Conservation (phyloP, 2,329 filamentous ascomycete genomes). For the Aspergillus quadrilineatus region DNA sequence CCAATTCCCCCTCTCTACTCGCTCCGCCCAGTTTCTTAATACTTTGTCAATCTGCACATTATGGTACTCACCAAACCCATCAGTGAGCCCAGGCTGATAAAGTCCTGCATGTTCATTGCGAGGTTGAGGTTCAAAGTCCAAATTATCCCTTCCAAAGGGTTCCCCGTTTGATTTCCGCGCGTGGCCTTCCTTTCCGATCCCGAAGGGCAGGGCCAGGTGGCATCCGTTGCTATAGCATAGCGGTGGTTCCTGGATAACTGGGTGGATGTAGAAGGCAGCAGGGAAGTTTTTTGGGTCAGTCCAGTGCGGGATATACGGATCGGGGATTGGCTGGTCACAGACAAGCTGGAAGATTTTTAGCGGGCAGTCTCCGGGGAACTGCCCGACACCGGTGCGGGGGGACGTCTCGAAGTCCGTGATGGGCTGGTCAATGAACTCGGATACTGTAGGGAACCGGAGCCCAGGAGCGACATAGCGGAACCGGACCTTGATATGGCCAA, state of each 20-base stretch:
- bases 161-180: constrained; percentile 19
- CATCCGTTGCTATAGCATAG: constrained; percentile 16
- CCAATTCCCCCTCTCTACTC: constrained; percentile 29
- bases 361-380: neutral
- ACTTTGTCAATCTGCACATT: constrained; percentile 26
- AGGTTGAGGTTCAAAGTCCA: constrained; percentile 9
- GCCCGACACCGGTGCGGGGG: neutral
- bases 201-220: constrained; percentile 18
- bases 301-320: neutral
- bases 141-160: constrained; percentile 7
- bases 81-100: constrained; percentile 13
- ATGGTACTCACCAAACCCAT: constrained; percentile 12
- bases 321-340: neutral
- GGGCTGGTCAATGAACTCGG: constrained; percentile 2
- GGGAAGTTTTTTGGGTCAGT: neutral
- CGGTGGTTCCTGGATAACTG: constrained; percentile 3
- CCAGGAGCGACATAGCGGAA: constrained; percentile 12
- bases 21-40: constrained; percentile 24
- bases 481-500: neutral
- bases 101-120: constrained; percentile 8
- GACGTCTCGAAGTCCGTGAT: neutral
- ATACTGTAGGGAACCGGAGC: constrained; percentile 5
- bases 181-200: constrained; percentile 13
- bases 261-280: constrained; percentile 18
- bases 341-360: neutral